Conservation (phyloP, 768 basidiomycete species). For the Leccinum olivaceopallidum region DNA sequence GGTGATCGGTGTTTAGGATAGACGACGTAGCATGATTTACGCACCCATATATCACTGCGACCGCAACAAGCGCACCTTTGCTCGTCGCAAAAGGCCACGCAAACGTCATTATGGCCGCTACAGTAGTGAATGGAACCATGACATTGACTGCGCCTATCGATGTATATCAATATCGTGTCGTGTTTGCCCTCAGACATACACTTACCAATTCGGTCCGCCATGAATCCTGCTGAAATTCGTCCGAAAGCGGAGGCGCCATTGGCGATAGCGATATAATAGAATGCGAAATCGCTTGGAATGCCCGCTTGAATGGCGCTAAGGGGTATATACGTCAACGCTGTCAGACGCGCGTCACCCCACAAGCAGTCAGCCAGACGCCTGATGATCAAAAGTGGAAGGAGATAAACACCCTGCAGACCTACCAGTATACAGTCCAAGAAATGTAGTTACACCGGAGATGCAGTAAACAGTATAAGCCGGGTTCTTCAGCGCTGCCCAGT, state of each 20-base stretch:
- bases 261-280: slow-evolving; percentile 67
- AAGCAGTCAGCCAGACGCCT: not conserved
- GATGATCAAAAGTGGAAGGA: not conserved
- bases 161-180: not conserved
- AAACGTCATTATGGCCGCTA: slow-evolving; percentile 61
- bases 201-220: slow-evolving; percentile 57
- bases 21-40: slow-evolving; percentile 9
- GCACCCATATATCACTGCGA: slow-evolving; percentile 68
- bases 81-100: slow-evolving; percentile 66
- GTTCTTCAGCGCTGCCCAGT: slow-evolving; percentile 49
- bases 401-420: slow-evolving; percentile 14
- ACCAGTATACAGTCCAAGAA: slow-evolving; percentile 74
- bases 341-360: not conserved
- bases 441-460: slow-evolving; percentile 53
- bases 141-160: slow-evolving; percentile 63
- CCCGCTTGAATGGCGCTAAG: slow-evolving; percentile 54
- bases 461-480: slow-evolving; percentile 57
- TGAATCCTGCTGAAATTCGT: slow-evolving; percentile 51
- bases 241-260: slow-evolving; percentile 69
- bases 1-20: not conserved
- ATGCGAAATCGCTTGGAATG: slow-evolving; percentile 49
- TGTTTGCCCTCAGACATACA: not conserved
- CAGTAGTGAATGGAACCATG: slow-evolving; percentile 60
- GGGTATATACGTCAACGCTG: slow-evolving; percentile 70
- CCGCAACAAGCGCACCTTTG: slow-evolving; percentile 45